Evolutionary conservation across 768 basidiomycete species (phyloP).

Genomic region (Pleurotus pulmonarius): DNA sequence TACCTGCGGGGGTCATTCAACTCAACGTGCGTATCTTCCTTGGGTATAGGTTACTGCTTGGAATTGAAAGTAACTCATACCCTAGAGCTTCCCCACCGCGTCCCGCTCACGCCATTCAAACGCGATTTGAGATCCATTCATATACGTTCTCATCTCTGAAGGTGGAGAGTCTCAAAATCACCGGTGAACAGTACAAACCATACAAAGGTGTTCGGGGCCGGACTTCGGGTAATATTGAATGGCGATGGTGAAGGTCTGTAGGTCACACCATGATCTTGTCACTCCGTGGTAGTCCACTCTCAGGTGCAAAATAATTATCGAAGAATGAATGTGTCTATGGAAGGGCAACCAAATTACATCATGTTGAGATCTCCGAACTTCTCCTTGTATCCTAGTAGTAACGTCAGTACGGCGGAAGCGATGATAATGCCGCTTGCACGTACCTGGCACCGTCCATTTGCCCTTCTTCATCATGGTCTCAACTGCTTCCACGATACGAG

Average conservation of each 20-base stretch:
- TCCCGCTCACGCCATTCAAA: conserved; percentile 71
- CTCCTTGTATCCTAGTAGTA: conserved; percentile 76
- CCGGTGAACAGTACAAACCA: conserved; percentile 80
- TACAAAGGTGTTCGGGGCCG: conserved; percentile 85
- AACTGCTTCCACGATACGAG: conserved; percentile 85
- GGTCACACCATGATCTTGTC: not conserved
- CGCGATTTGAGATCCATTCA: conserved; percentile 68
- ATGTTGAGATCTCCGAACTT: conserved; percentile 94
- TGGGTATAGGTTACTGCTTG: not conserved
- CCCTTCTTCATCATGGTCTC: conserved; percentile 97
- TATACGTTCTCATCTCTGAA: conserved; percentile 78
- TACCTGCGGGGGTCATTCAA: conserved; percentile 76
- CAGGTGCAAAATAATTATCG: not conserved
- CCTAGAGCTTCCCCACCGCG: conserved; percentile 41
- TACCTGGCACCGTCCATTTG: conserved; percentile 97
- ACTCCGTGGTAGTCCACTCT: conserved; percentile 5
- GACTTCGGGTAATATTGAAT: conserved; percentile 68
- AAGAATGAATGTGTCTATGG: not conserved
- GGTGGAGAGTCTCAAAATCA: conserved; percentile 81
- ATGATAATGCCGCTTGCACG: conserved; percentile 11
- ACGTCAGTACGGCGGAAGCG: not conserved
- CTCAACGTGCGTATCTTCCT: conserved; percentile 43
- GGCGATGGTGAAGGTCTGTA: conserved; percentile 39
- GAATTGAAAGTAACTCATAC: not conserved
- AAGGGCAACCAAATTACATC: conserved; percentile 52